A percentile compares a stretch with the other conserved stretches of the same genome.
These are phyloP conservation scores for Cudoniella acicularis DNA, from an alignment of 495 filamentous ascomycete genomes.

Conservation along the genomic window DNA sequence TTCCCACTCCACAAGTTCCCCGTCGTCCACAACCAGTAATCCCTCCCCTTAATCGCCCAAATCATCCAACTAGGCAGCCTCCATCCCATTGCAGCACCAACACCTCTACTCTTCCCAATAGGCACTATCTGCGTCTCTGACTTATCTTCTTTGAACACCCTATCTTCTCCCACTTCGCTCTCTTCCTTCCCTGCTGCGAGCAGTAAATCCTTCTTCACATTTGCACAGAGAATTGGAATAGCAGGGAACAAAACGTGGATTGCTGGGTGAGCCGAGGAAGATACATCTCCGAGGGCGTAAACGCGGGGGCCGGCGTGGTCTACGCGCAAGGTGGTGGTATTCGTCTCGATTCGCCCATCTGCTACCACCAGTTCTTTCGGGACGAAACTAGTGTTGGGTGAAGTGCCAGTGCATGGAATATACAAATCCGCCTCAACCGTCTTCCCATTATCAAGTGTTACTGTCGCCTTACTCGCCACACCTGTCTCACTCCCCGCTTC, in stretches of 20 bases:
- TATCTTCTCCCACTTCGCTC: constrained; percentile 20
- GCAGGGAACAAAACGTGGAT: constrained; percentile 27
- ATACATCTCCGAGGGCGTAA: constrained; percentile 35
- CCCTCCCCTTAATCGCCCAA: constrained; percentile 58
- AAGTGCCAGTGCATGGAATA: constrained; percentile 33
- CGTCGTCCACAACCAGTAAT: constrained; percentile 55
- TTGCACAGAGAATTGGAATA: constrained; percentile 31
- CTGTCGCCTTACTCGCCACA: constrained; percentile 19
- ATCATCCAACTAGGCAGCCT: constrained; percentile 51
- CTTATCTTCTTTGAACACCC: constrained; percentile 35
- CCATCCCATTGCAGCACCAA: constrained; percentile 53
- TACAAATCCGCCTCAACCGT: constrained; percentile 33
- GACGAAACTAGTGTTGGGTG: constrained; percentile 37
- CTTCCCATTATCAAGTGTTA: constrained; percentile 32
- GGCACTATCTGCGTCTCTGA: constrained; percentile 50
- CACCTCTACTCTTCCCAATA: constrained; percentile 44
- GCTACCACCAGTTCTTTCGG: constrained; percentile 18
- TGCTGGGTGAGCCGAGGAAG: constrained; percentile 27
- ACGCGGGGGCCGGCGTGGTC: constrained; percentile 25
- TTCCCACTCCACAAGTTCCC: constrained; percentile 46
- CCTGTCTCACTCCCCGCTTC: constrained; percentile 20
- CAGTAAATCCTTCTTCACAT: constrained; percentile 31
- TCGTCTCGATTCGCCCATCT: constrained; percentile 30
- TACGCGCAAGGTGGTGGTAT: constrained; percentile 32
- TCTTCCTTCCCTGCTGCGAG: constrained; percentile 26